Evolutionary conservation across 2,329 filamentous ascomycete genomes (phyloP).

Genomic region (Fusarium lateritium): DNA sequence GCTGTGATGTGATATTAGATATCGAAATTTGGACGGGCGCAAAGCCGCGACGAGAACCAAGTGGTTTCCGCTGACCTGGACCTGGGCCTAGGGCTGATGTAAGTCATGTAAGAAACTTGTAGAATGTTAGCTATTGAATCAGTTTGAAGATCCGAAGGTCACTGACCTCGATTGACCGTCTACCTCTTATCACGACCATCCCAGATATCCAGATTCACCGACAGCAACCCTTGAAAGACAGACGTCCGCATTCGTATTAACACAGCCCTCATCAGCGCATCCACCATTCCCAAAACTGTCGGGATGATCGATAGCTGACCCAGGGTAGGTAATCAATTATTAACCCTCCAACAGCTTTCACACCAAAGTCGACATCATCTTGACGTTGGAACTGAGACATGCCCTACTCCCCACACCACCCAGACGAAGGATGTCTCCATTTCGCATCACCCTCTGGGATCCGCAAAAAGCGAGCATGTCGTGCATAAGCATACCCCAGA

Average conservation of each 20-base stretch:
- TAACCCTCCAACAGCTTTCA: conserved; percentile 1
- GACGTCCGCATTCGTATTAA: conserved; percentile 29
- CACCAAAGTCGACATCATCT: conserved; percentile 36
- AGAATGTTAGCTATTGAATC: neutral
- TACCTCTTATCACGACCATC: neutral
- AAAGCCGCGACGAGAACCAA: conserved; percentile 15
- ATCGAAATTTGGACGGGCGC: conserved; percentile 16
- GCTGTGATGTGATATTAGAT: neutral
- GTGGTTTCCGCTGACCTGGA: conserved; percentile 10
- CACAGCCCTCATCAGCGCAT: conserved; percentile 22
- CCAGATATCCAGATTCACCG: conserved; percentile 3
- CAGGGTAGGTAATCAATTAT: conserved; percentile 22
- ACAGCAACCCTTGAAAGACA: conserved; percentile 15
- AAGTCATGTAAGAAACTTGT: conserved; percentile 24
- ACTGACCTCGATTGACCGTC: neutral
- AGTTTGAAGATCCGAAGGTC: neutral
- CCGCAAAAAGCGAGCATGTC: conserved; percentile 45
- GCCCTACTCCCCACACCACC: conserved; percentile 41
- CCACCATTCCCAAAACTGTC: conserved; percentile 27
- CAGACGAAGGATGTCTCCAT: conserved; percentile 13
- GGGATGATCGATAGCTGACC: conserved; percentile 11
- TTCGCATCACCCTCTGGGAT: conserved; percentile 24
- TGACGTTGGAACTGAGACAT: conserved; percentile 35
- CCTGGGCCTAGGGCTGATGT: conserved; percentile 29
- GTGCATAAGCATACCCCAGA: conserved; percentile 39